A percentile compares a stretch with the other conserved stretches of the same genome.
These are phyloP conservation scores for Dillenia turbinata DNA, from an alignment of 164 flowering plant species.

Conservation along the genomic window DNA sequence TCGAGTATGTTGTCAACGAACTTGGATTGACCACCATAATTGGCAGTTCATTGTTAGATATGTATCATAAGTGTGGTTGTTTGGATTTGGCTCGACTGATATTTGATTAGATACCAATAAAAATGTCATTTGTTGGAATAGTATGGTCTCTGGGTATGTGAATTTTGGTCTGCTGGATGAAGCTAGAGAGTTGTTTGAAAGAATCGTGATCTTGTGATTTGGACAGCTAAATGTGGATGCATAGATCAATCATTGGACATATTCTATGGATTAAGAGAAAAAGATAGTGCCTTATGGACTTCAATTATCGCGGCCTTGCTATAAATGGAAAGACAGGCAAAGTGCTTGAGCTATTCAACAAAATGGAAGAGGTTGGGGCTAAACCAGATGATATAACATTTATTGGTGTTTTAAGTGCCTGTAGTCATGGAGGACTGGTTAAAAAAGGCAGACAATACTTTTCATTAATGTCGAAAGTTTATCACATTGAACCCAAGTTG, in stretches of 20 bases:
- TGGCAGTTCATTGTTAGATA: slow-evolving; percentile 62
- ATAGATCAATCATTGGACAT: slow-evolving; percentile 58
- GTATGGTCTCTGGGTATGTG: slow-evolving; percentile 68
- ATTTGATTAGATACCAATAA: slow-evolving; percentile 49
- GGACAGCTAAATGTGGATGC: slow-evolving; percentile 88
- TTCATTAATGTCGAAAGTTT: slow-evolving; percentile 41
- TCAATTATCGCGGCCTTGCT: slow-evolving; percentile 73
- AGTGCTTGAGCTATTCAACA: slow-evolving; percentile 55
- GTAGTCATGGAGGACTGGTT: slow-evolving; percentile 77
- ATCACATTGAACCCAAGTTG: slow-evolving; percentile 54
- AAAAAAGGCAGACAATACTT: slow-evolving; percentile 60
- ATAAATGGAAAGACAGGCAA: slow-evolving; percentile 54
- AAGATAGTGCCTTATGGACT: slow-evolving; percentile 71
- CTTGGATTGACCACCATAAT: slow-evolving; percentile 43
- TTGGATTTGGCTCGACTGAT: slow-evolving; percentile 35
- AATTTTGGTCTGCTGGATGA: slow-evolving; percentile 53
- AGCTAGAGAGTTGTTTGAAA: slow-evolving; percentile 65
- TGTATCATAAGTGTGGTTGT: slow-evolving; percentile 72
- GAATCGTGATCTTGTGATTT: slow-evolving; percentile 61
- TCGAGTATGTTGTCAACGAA: slow-evolving; percentile 31
- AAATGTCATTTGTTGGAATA: slow-evolving; percentile 74
- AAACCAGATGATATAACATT: slow-evolving; percentile 75
- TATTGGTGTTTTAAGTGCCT: slow-evolving; percentile 74
- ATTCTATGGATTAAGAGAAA: slow-evolving; percentile 40
- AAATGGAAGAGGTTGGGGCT: slow-evolving; percentile 41